phyloP scores from a whole-genome alignment of 2,329 filamentous ascomycete genomes.

The Ophiocordyceps camponoti-leonardi region DNA sequence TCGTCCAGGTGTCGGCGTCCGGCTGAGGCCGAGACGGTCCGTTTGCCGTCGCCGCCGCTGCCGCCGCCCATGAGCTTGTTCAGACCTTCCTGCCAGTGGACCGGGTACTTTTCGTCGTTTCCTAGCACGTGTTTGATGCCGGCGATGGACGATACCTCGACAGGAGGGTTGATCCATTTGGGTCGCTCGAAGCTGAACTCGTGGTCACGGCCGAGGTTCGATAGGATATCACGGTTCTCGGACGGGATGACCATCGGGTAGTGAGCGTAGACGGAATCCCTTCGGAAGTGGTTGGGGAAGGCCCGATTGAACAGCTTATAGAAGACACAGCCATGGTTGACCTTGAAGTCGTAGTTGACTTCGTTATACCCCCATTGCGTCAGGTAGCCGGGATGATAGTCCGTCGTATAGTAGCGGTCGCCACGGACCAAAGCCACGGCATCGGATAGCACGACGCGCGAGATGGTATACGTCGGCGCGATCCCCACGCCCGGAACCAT shows the following conservation, averaged over 20 bases:
- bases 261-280: constrained; percentile 66
- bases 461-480: constrained; percentile 59
- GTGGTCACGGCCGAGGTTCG: constrained; percentile 45
- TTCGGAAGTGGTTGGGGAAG: constrained; percentile 64
- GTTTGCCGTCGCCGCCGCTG: constrained; percentile 26
- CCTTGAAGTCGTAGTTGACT: constrained; percentile 50
- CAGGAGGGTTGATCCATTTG: constrained; percentile 24
- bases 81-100: constrained; percentile 47
- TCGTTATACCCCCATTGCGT: constrained; percentile 77
- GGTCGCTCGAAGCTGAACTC: constrained; percentile 56
- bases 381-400: constrained; percentile 55
- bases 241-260: constrained; percentile 55
- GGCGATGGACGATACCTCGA: constrained; percentile 42
- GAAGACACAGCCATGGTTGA: constrained; percentile 71
- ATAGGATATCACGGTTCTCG: constrained; percentile 57
- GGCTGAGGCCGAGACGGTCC: constrained; percentile 24
- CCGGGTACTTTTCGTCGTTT: constrained; percentile 42
- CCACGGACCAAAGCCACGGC: constrained; percentile 64
- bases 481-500: constrained; percentile 63
- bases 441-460: constrained; percentile 59
- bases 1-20: constrained; percentile 37
- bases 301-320: constrained; percentile 70
- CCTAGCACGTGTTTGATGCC: constrained; percentile 45
- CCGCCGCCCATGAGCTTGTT: constrained; percentile 47
- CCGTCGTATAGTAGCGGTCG: constrained; percentile 63